Base-by-base conservation (phyloP, 192 early-diverging fungal species). In the Coemansia aciculifera region DNA sequence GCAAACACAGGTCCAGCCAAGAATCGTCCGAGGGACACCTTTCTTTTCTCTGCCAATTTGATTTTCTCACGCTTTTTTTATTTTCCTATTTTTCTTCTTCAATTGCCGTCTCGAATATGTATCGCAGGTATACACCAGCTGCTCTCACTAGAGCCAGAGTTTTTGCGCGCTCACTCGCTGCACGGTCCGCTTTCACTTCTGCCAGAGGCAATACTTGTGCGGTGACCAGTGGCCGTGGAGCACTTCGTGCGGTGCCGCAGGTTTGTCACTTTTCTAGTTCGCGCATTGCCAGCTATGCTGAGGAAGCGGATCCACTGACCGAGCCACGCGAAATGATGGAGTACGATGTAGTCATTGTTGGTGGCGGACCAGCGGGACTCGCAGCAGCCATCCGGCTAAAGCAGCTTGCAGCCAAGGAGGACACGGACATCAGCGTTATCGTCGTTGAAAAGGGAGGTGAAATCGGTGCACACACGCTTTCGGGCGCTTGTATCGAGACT, bases 271-370 rank as follows among this genome's bases (percentile, higher is more conserved):
- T 68, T n/a, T 61, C 72, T 6, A 51, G 57, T 1, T 38, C 63
- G 1, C 59, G 49, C 21, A 46, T 27, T 9, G 60, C 52, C 29
- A 64, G 36, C 17, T 56, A 76, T 40, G 81, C 80, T n/a, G 68
- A 83, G 3, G 73, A 72, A 11, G 79, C 77, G 9, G 83, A 89
- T 48, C 83, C 86, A 11, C 78, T 78, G 24, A 68, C 73, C n/a
- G 85, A 75, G 17, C 87, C 89, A 64, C 86, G 88, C 19, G 89
- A 87, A 71, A 87, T 79, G 0, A 95, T 97, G 69, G 94, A 97
- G 56, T 92, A 94, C 37, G 97, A 99, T 65, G 94, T 99, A 1
- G 93, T 93, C 29, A 96, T 99, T 68, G 90, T 99, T 31, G 97
- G 97, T 32, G 96, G 86, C 39, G 97, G 97, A 2, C 97, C 97